phyloP scores from a whole-genome alignment of 106 monocot species.

The Dioscorea zingiberensis region DNA sequence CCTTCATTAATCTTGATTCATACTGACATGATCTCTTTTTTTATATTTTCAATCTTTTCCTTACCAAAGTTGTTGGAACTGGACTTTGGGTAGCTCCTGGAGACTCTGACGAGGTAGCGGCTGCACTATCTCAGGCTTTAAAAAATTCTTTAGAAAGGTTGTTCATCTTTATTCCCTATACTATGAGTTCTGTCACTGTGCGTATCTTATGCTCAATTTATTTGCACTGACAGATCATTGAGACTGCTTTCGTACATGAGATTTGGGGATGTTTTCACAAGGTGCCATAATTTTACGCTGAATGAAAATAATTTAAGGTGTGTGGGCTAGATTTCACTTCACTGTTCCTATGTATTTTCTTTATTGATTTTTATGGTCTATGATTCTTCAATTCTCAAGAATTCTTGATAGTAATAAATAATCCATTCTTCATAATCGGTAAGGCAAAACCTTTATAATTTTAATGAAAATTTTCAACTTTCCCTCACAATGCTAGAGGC shows the following conservation, averaged over 20 bases:
- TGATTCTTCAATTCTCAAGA: background rate
- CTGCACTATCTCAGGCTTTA: constrained; percentile 85
- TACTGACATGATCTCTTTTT: background rate
- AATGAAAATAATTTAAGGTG: constrained; percentile 70
- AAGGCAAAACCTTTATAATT: no score
- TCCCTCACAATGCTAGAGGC: no score
- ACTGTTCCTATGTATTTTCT: background rate
- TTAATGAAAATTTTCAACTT: no score
- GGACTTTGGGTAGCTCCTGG: constrained; percentile 92
- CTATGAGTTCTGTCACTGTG: background rate
- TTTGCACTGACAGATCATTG: constrained; percentile 49
- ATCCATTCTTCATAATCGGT: no score
- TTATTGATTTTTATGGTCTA: no score
- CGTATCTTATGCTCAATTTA: background rate
- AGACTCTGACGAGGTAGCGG: constrained; percentile 87
- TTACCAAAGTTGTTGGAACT: constrained; percentile 49
- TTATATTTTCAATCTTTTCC: background rate
- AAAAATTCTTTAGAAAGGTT: constrained; percentile 92
- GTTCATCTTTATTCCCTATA: background rate
- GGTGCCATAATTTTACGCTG: constrained; percentile 38
- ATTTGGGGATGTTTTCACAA: constrained; percentile 95
- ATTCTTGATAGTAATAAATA: no score
- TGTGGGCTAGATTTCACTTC: background rate
- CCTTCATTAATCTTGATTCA: background rate
- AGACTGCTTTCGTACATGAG: constrained; percentile 71